Evolutionary conservation across 148 eudicot species (phyloP), one percentile per base, ranked within the genome.

Genomic region (Cornus controversa): DNA sequence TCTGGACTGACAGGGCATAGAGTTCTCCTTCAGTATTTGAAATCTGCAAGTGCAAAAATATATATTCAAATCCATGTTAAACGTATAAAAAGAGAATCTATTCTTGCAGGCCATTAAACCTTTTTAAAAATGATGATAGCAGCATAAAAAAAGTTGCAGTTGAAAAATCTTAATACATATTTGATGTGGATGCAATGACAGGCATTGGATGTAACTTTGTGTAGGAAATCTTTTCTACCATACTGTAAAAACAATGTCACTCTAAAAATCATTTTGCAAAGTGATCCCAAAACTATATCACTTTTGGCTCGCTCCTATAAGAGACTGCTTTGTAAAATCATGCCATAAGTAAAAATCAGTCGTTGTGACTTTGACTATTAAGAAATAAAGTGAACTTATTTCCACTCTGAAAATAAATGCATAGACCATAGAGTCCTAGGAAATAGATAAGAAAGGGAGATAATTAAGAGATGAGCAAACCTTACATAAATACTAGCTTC

Each of bases 401-500:
- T 54, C 45, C 36, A 47, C n/a, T 34, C 20, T 8, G 67, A 65
- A 80, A 23, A 68, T 18, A 73, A 11, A 34, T 50, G 57, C 57
- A 50, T 50, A 50, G 18, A n/a, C 24, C 24, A 18, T 6, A n/a
- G 24, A n/a, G 22, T 54, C 22, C 13, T 7, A 18, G 62, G 57
- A 64, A 67, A 34, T 40, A 36, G 23, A 45, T 29, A 62, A n/a
- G 2, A 75, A 74, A 20, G 31, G 24, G 8, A 28, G 65, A 7
- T 26, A 66, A 7, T 26, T 16, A 64, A 25, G 29, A 20, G 8
- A 67, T 63, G 53, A 63, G 40, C 5, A 67, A 50, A 82, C 28
- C 94, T 86, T 85, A 94, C 99, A 82, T 93, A 96, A 28, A 96
- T 78, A 87, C 90, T 93, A 73, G 91, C 89, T 79, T 96, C 98